phyloP scores from a whole-genome alignment of 352 stramenopile genomes.

The Pythium monospermum region DNA sequence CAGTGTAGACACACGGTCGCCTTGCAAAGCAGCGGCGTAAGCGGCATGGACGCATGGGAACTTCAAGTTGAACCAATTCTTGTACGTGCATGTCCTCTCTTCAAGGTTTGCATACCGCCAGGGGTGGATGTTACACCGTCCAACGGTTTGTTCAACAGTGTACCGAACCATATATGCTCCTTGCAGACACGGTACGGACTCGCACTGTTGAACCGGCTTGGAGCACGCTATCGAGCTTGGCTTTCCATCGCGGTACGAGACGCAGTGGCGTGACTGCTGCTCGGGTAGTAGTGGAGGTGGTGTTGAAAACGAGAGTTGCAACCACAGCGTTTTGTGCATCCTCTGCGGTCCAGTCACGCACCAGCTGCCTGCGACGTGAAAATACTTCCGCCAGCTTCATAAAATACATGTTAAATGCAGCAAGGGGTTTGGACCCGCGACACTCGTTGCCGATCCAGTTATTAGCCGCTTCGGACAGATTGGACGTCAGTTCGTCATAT shows the following conservation, averaged over 20 bases:
- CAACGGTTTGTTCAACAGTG: not conserved
- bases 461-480: slow-evolving; percentile 22
- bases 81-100: not conserved
- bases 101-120: not conserved
- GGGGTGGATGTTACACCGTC: not conserved
- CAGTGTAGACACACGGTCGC: not conserved
- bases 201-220: not conserved
- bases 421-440: slow-evolving; percentile 15
- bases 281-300: too few relatives aligned
- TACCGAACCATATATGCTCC: not conserved
- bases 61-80: not conserved
- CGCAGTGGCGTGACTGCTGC: too few relatives aligned
- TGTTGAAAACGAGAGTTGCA: too few relatives aligned
- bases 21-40: not conserved
- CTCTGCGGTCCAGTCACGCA: too few relatives aligned
- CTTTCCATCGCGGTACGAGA: not conserved
- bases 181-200: not conserved
- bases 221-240: not conserved
- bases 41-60: not conserved
- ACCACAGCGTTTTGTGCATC: too few relatives aligned
- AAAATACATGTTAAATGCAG: slow-evolving; percentile 12
- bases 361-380: not conserved
- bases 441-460: slow-evolving; percentile 19
- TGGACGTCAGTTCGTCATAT: slow-evolving; percentile 20
- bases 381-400: not conserved